Evolutionary conservation across 352 stramenopile species (phyloP).

Genomic region (Pythium guiyangense): DNA sequence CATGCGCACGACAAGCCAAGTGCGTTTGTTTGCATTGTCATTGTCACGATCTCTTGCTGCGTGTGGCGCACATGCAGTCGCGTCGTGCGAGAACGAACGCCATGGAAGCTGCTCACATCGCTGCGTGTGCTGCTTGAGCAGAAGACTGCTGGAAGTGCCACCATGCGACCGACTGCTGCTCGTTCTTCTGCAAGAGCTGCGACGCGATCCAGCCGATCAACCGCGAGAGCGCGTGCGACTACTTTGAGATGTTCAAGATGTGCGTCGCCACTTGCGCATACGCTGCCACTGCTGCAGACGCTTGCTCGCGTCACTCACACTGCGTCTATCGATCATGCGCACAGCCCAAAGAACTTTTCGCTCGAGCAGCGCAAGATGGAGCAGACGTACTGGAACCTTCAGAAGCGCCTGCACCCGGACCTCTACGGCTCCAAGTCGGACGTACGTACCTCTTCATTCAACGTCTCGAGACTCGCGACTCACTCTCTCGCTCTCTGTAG

Average conservation of each 20-base stretch:
- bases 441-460: conserved; percentile 18
- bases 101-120: background rate
- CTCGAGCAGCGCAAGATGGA: conserved; percentile 79
- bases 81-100: background rate
- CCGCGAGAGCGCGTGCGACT: conserved; percentile 61
- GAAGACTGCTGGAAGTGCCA: conserved; percentile 82
- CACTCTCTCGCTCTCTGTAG: conserved; percentile 16
- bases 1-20: conserved; percentile 22
- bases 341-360: conserved; percentile 75
- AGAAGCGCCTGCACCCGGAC: conserved; percentile 83
- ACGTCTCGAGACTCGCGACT: background rate
- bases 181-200: conserved; percentile 79
- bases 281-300: too few species aligned
- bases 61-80: background rate
- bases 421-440: conserved; percentile 85
- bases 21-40: background rate
- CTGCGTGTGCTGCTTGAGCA: conserved; percentile 4
- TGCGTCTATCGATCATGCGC: background rate
- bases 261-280: conserved; percentile 18
- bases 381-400: conserved; percentile 84
- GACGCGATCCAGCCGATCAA: conserved; percentile 74
- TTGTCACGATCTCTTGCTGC: background rate
- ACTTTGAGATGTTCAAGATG: conserved; percentile 87
- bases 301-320: background rate
- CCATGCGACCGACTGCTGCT: conserved; percentile 74